These are phyloP conservation scores for Lepidium aucheri DNA, from an alignment of 345 rosid genomes.

Conservation along the genomic window DNA sequence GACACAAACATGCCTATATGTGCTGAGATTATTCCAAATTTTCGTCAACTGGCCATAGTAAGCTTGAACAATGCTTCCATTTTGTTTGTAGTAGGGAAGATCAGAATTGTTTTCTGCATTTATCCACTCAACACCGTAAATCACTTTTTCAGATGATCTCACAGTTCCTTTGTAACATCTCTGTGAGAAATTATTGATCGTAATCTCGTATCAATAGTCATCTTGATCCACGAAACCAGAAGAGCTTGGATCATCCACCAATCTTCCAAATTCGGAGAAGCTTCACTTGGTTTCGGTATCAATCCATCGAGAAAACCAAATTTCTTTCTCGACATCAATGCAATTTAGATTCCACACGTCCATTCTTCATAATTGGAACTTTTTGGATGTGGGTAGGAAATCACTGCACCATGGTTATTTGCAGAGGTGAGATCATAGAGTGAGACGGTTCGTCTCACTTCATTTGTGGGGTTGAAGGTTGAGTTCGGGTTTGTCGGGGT, in stretches of 20 bases:
- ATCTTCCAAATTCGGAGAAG: neutral
- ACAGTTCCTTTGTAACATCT: neutral
- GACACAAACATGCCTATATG: neutral
- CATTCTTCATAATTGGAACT: neutral
- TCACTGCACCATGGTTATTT: neutral
- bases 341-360: neutral
- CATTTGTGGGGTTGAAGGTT: no score
- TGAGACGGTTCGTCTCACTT: neutral
- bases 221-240: no score
- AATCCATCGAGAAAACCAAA: neutral
- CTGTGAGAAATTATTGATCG: neutral
- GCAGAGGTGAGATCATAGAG: no score
- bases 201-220: neutral
- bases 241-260: neutral
- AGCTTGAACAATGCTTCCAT: neutral
- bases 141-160: no score
- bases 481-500: no score
- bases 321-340: neutral
- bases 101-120: neutral
- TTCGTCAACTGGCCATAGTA: neutral
- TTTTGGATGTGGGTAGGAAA: neutral
- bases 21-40: neutral
- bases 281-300: neutral
- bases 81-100: neutral
- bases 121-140: neutral